Conservation (phyloP, 495 filamentous ascomycete genomes). For the Collariella sp. region DNA sequence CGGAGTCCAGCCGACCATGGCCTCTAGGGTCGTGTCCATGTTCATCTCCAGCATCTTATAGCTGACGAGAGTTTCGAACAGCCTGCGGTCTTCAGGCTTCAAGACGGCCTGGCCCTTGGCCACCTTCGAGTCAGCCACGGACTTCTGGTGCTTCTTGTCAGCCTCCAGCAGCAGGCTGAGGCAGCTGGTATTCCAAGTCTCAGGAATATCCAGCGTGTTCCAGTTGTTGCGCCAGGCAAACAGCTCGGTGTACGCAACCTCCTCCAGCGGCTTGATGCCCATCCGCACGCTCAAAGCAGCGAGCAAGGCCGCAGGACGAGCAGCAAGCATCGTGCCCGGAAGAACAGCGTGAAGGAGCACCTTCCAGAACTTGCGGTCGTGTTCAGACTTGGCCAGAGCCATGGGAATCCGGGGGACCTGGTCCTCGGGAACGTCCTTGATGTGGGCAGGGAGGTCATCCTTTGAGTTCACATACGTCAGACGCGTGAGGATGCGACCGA, state of each 20-base stretch:
- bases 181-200: constrained; percentile 40
- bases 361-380: constrained; percentile 34
- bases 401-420: constrained; percentile 33
- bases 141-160: constrained; percentile 27
- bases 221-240: constrained; percentile 28
- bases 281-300: constrained; percentile 39
- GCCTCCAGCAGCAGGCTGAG: constrained; percentile 37
- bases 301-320: constrained; percentile 35
- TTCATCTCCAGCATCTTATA: constrained; percentile 42
- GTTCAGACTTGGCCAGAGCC: constrained; percentile 25
- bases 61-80: constrained; percentile 37
- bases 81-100: constrained; percentile 21
- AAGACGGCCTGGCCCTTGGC: constrained; percentile 13
- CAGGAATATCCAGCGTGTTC: constrained; percentile 37
- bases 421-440: constrained; percentile 17
- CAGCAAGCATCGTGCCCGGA: constrained; percentile 35
- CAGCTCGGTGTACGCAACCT: constrained; percentile 33
- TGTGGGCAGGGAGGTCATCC: constrained; percentile 35
- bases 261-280: constrained; percentile 32
- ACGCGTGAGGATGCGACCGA: constrained; percentile 36
- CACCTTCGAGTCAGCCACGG: background rate
- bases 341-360: constrained; percentile 37
- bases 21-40: constrained; percentile 29
- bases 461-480: constrained; percentile 33
- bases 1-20: constrained; percentile 35